Evolutionary conservation across 2,329 filamentous ascomycete genomes (phyloP), one percentile per base, ranked within the genome.

Genomic region (Fusarium citri): DNA sequence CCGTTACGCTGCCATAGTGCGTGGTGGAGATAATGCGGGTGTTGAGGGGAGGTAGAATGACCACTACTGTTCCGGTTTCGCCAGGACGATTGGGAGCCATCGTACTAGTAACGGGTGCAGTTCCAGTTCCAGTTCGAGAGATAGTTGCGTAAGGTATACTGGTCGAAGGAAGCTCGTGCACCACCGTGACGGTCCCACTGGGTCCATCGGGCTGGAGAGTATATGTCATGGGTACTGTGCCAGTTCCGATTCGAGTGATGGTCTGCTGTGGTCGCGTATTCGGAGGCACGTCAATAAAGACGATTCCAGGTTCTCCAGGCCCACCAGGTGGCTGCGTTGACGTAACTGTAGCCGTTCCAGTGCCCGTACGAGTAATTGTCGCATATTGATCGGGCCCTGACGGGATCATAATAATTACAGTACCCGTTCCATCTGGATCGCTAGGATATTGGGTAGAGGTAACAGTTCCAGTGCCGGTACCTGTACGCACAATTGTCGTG

Each of bases 11-110:
- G 0, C 61, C 61, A 3, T 41, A 64, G 5, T 37, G 45, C 9
- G 61, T 64, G 8, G 40, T 64, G 3, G 43, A 37, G 3, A 57
- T 37, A 9, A 64, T 20, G 0, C 59, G 61, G 11, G 51, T 59
- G 8, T 64, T 64, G 1, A 50, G 8, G 0, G 61, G 61, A 1
- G 61, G 61, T 1, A 64, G 0, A 3, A 46, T 15, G 0, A 64
- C 40, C 8, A 56, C 3, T 0, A 64, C 59, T 4, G n/a, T 64
- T 5, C 61, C 51, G 2, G 18, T 55, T 7, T 45, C 59, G 0
- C 59, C 61, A 1, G 61, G 50, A 16, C 15, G 23, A 3, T 20
- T 30, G 2, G 61, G 59, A 0, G 40, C 14, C 4, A 64, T 28
- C 0, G 61, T 64, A 10, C 6, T 43, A 0, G 61, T 64, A 2